phyloP scores from a whole-genome alignment of 176 grass and related monocot species.

The Avena sativa region DNA sequence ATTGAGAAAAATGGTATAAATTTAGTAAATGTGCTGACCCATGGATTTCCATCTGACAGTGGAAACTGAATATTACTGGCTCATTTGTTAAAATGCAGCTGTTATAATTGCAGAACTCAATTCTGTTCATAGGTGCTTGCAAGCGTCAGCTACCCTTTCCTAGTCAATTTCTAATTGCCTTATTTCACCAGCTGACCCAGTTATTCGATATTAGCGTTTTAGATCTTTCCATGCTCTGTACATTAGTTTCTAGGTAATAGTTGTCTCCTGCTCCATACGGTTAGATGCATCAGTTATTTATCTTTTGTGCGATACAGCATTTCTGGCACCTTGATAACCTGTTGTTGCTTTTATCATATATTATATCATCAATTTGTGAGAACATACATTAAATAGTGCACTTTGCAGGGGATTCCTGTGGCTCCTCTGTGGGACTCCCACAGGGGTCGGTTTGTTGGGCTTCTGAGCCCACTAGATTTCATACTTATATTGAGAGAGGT shows the following conservation, averaged over 20 bases:
- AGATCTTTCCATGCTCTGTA: not conserved
- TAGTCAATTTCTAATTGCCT: not conserved
- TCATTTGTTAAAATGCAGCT: not conserved
- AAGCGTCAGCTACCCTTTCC: not conserved
- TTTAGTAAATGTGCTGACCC: constrained; percentile 7
- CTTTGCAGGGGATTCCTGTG: constrained; percentile 89
- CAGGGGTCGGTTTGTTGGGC: constrained; percentile 88
- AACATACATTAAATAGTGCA: constrained; percentile 12
- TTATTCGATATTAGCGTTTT: not conserved
- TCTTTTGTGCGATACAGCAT: constrained; percentile 11
- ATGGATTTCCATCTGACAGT: not conserved
- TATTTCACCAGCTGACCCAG: not conserved
- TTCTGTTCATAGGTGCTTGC: constrained; percentile 5
- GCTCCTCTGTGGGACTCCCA: constrained; percentile 94
- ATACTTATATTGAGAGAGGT: constrained; percentile 98
- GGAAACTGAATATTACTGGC: constrained; percentile 3
- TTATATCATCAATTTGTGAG: constrained; percentile 1
- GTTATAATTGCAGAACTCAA: constrained; percentile 7
- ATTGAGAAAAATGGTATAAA: not conserved
- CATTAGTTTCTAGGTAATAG: not conserved
- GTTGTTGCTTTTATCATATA: constrained; percentile 20
- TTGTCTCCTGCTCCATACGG: not conserved
- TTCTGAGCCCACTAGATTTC: constrained; percentile 92
- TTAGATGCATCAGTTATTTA: not conserved
- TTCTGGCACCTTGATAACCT: constrained; percentile 20